Conservation (phyloP, 139 green algal species). For the Chlorella sorokiniana region DNA sequence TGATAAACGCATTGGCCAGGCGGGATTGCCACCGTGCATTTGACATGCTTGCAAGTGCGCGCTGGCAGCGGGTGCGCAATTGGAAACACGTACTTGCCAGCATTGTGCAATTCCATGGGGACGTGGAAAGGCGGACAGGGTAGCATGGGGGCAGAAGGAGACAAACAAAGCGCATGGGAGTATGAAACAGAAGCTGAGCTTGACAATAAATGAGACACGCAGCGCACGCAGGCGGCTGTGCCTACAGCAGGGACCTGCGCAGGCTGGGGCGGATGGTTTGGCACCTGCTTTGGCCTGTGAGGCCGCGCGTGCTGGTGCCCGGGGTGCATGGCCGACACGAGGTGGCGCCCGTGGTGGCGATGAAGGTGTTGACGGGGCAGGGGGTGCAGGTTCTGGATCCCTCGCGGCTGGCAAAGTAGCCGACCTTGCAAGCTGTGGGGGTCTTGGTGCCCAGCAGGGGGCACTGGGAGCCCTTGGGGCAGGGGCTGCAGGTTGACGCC, state of each 20-base stretch:
- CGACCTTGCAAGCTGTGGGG: not conserved
- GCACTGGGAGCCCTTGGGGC: constrained; percentile 16
- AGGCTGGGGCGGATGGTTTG: not conserved
- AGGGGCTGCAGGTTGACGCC: not conserved
- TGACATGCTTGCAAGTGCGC: too few species aligned
- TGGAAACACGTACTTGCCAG: too few species aligned
- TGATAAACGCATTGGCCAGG: too few species aligned
- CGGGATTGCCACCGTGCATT: too few species aligned
- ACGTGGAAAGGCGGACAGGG: too few species aligned
- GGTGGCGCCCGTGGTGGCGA: not conserved
- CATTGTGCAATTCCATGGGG: too few species aligned
- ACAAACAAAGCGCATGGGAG: not conserved
- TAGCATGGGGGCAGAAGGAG: not conserved
- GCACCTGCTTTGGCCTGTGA: constrained; percentile 6
- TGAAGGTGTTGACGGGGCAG: constrained; percentile 20
- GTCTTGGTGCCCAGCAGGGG: not conserved
- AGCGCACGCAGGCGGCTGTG: too few species aligned
- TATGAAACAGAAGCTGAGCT: not conserved
- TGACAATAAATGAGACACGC: not conserved
- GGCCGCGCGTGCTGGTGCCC: constrained; percentile 14
- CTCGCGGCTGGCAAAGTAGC: not conserved
- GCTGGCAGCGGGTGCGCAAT: too few species aligned
- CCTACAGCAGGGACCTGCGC: not conserved
- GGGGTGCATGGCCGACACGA: not conserved
- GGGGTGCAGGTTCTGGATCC: not conserved